phyloP scores from a whole-genome alignment of 2,329 filamentous ascomycete genomes.

The Sclerotinia sclerotiorum region DNA sequence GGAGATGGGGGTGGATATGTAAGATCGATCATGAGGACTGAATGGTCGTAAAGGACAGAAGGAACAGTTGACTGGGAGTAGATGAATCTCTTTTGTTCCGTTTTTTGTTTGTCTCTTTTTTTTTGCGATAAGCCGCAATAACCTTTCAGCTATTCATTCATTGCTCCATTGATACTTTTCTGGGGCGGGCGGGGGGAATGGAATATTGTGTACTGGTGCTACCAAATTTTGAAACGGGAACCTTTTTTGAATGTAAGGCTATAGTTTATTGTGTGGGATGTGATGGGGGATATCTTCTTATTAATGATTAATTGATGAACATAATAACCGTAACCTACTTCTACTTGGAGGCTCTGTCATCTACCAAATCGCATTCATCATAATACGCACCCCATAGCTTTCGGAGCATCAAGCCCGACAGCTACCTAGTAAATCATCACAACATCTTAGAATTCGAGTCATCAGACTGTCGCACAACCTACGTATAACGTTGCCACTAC shows the following conservation, averaged over 20 bases:
- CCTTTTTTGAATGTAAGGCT: no score
- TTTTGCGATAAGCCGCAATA: neutral
- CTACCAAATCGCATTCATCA: neutral
- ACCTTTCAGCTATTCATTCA: neutral
- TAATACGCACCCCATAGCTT: neutral
- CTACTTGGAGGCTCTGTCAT: neutral
- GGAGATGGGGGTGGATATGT: neutral
- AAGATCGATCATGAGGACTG: slow-evolving; percentile 3
- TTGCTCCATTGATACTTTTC: neutral
- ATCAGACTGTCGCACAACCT: neutral
- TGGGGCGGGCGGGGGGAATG: no score
- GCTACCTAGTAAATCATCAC: neutral
- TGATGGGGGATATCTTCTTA: no score
- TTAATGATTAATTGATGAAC: no score
- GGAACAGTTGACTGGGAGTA: neutral
- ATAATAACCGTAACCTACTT: no score
- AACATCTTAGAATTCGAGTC: neutral
- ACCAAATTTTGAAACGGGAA: neutral
- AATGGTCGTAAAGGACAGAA: neutral
- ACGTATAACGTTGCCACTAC: slow-evolving; percentile 1
- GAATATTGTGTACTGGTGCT: neutral
- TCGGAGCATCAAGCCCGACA: neutral
- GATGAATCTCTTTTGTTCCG: neutral
- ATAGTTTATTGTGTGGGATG: neutral
- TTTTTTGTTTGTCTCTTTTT: neutral